Evolutionary conservation across 345 rosid genomes (phyloP).

Genomic region (Mangifera indica): DNA sequence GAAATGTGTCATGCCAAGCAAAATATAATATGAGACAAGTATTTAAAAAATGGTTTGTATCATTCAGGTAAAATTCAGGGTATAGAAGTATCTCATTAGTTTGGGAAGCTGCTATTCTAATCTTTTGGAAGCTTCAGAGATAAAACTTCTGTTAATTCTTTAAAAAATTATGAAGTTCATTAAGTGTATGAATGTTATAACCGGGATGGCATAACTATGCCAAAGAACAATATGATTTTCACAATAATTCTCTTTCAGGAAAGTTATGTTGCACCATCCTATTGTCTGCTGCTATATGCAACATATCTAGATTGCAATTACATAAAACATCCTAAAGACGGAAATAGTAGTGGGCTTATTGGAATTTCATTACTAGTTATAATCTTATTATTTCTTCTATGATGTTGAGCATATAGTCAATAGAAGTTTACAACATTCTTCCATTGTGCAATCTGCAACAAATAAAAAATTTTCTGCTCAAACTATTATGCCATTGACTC

Average conservation of each 20-base stretch:
- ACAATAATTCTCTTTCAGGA: neutral
- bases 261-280: neutral
- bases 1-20: neutral
- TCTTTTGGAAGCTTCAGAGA: neutral
- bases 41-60: neutral
- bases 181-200: neutral
- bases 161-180: neutral
- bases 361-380: neutral
- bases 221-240: neutral
- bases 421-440: neutral
- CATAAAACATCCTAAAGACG: neutral
- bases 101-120: neutral
- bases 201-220: neutral
- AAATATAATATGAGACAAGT: neutral
- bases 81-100: neutral
- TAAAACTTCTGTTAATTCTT: neutral
- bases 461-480: neutral
- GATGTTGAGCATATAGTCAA: neutral
- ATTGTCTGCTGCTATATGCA: neutral
- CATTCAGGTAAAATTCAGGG: neutral
- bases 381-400: too few relatives aligned
- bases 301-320: neutral
- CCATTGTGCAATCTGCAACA: constrained; percentile 5
- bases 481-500: neutral
- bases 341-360: neutral